Percentiles rank a stretch among this genome's conserved stretches.
phyloP scores from a whole-genome alignment of 169 alveolate species.

The Prorocentrum cordatum region DNA sequence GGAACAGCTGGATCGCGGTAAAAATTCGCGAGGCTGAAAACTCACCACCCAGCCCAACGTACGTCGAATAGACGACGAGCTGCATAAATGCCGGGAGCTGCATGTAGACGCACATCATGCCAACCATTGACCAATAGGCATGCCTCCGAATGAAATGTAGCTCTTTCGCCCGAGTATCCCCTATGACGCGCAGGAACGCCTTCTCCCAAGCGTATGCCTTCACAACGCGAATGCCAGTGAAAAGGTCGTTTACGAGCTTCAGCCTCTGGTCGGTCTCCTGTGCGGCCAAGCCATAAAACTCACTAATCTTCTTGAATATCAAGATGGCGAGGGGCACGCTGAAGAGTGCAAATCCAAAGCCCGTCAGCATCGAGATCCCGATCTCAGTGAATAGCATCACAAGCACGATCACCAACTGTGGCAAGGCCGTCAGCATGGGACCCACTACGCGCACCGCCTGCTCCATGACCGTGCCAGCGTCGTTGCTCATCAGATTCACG shows the following conservation, averaged over 20 bases:
- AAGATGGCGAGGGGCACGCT: neutral
- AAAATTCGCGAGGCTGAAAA: too few relatives aligned
- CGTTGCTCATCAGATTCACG: neutral
- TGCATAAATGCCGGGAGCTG: too few relatives aligned
- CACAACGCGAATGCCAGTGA: constrained; percentile 74
- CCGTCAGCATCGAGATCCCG: neutral
- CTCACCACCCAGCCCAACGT: too few relatives aligned
- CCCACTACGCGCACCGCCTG: neutral
- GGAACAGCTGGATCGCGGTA: too few relatives aligned
- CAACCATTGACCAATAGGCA: too few relatives aligned
- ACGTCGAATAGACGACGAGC: too few relatives aligned
- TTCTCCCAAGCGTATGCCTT: too few relatives aligned
- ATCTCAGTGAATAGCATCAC: neutral
- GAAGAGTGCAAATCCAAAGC: neutral
- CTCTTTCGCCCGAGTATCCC: too few relatives aligned
- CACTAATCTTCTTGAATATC: neutral
- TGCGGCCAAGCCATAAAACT: neutral
- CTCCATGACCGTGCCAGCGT: neutral
- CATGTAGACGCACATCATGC: too few relatives aligned
- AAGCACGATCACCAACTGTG: neutral
- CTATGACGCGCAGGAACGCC: too few relatives aligned
- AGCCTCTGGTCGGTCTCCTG: constrained; percentile 74
- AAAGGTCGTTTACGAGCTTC: constrained; percentile 73
- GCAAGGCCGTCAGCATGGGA: neutral
- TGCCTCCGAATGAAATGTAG: too few relatives aligned